A percentile compares a stretch with the other conserved stretches of the same genome.
These are phyloP conservation scores for Starmerella bombicola DNA, from an alignment of 805 yeast genomes.

Conservation along the genomic window DNA sequence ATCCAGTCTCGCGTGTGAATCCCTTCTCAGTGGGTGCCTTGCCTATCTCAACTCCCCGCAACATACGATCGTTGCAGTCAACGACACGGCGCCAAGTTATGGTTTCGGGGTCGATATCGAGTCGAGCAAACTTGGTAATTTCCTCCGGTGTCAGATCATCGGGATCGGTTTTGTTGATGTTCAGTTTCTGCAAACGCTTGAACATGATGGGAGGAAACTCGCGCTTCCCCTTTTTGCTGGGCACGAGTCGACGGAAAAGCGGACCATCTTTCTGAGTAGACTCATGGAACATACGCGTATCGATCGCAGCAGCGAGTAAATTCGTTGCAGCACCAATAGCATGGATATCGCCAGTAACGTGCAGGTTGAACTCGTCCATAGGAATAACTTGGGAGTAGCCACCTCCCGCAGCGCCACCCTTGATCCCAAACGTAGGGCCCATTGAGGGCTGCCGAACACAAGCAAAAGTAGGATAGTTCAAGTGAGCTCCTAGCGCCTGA, in stretches of 20 bases:
- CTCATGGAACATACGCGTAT: constrained; percentile 95
- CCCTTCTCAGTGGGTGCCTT: constrained; percentile 91
- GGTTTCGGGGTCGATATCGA: constrained; percentile 79
- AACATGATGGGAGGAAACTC: constrained; percentile 68
- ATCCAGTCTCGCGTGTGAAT: constrained; percentile 72
- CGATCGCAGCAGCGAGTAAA: constrained; percentile 89
- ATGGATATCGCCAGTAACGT: constrained; percentile 93
- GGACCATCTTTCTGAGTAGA: constrained; percentile 74
- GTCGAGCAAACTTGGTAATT: constrained; percentile 57
- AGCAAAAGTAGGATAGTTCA: constrained; percentile 73
- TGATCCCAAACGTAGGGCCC: constrained; percentile 98
- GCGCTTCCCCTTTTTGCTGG: constrained; percentile 69
- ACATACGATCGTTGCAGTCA: constrained; percentile 84
- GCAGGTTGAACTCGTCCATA: constrained; percentile 98
- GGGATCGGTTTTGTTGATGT: constrained; percentile 60
- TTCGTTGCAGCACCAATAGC: constrained; percentile 92
- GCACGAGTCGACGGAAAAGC: constrained; percentile 66
- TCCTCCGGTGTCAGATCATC: constrained; percentile 70
- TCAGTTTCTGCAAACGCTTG: constrained; percentile 62
- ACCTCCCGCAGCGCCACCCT: constrained; percentile 99
- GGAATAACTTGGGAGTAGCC: constrained; percentile 97
- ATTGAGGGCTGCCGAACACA: constrained; percentile 94
- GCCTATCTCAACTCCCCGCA: constrained; percentile 81
- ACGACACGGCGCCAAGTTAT: constrained; percentile 89
- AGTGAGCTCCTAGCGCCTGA: constrained; percentile 91